These are phyloP conservation scores for Penicillium bialowiezense DNA, from an alignment of 495 filamentous ascomycete genomes.

Conservation along the genomic window DNA sequence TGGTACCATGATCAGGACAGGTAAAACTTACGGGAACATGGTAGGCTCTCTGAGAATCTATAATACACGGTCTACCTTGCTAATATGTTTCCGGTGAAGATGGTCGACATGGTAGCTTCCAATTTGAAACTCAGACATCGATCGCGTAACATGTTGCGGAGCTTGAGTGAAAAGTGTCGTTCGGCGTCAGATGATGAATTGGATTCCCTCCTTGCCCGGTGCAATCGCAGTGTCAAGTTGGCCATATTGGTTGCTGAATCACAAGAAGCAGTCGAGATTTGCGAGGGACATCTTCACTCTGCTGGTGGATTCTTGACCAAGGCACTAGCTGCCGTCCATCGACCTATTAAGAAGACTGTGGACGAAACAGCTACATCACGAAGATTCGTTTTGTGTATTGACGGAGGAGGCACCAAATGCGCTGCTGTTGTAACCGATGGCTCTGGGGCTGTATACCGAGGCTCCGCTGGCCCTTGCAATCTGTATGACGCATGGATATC, in stretches of 20 bases:
- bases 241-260: slow-evolving; percentile 31
- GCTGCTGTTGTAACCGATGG: slow-evolving; percentile 25
- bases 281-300: slow-evolving; percentile 12
- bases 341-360: neutral
- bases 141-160: slow-evolving; percentile 33
- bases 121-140: slow-evolving; percentile 38
- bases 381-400: slow-evolving; percentile 32
- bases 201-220: slow-evolving; percentile 23
- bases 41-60: slow-evolving; percentile 12
- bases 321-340: slow-evolving; percentile 14
- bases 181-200: slow-evolving; percentile 21
- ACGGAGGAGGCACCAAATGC: slow-evolving; percentile 39
- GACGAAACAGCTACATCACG: neutral
- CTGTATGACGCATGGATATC: slow-evolving; percentile 20
- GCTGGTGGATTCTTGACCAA: slow-evolving; percentile 27
- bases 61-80: too few species aligned
- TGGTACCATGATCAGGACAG: slow-evolving; percentile 36
- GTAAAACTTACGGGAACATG: slow-evolving; percentile 43
- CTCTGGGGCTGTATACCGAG: slow-evolving; percentile 12
- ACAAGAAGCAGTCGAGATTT: slow-evolving; percentile 18
- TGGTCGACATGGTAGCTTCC: slow-evolving; percentile 39
- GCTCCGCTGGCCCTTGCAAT: slow-evolving; percentile 35
- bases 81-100: slow-evolving; percentile 15
- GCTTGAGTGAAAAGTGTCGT: slow-evolving; percentile 21
- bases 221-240: slow-evolving; percentile 33